These are phyloP conservation scores for Globisporangium paroecandrum DNA, from an alignment of 352 stramenopile species.

Conservation along the genomic window DNA sequence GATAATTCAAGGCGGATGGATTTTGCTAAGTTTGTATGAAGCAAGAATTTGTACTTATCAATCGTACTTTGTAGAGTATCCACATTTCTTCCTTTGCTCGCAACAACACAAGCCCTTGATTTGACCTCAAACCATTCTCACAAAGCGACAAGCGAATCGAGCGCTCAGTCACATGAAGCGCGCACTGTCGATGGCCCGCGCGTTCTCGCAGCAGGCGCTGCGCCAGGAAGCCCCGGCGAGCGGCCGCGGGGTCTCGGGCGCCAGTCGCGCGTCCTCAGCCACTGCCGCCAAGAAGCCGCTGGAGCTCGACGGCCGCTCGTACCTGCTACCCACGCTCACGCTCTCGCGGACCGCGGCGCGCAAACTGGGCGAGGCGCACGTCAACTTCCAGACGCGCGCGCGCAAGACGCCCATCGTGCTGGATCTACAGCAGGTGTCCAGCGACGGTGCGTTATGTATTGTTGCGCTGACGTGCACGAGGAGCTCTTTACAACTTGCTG, in stretches of 20 bases:
- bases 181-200: slow-evolving; percentile 25
- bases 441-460: slow-evolving; percentile 40
- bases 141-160: not conserved
- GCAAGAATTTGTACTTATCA: not conserved
- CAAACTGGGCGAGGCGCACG: slow-evolving; percentile 26
- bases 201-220: slow-evolving; percentile 65
- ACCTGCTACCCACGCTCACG: slow-evolving; percentile 69
- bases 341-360: slow-evolving; percentile 31
- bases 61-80: not conserved
- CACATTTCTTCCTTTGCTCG: not conserved
- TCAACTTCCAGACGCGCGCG: slow-evolving; percentile 38
- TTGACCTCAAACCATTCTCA: not conserved
- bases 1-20: not conserved
- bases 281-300: slow-evolving; percentile 24
- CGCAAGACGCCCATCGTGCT: slow-evolving; percentile 62
- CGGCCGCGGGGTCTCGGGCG: slow-evolving; percentile 30
- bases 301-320: slow-evolving; percentile 63
- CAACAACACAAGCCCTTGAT: not conserved
- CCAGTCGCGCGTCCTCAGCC: slow-evolving; percentile 7
- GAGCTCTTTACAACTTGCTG: not conserved
- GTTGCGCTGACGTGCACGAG: too few species aligned
- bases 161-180: slow-evolving; percentile 28
- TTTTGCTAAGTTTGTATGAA: not conserved
- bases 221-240: slow-evolving; percentile 37
- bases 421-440: slow-evolving; percentile 71